Evolutionary conservation across 495 filamentous ascomycete genomes (phyloP).

Genomic region (Talaromyces thailandensis): DNA sequence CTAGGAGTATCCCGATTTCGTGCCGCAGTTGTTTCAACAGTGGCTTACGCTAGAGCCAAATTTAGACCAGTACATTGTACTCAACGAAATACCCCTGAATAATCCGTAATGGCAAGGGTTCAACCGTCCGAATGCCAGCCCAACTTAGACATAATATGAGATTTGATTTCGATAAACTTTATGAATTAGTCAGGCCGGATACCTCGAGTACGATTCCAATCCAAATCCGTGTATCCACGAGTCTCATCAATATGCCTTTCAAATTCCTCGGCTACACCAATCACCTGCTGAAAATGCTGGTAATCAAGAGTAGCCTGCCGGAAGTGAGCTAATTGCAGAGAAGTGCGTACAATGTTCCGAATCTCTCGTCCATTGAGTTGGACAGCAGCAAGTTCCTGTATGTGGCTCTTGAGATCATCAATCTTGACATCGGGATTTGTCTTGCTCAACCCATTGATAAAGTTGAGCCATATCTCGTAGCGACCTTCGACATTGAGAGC

Average conservation of each 20-base stretch:
- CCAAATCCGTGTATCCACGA: neutral
- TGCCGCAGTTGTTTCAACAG: neutral
- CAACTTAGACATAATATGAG: too few relatives aligned
- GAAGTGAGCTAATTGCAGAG: conserved; percentile 14
- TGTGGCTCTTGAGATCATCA: conserved; percentile 12
- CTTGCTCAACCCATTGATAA: conserved; percentile 16
- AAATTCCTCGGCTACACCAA: conserved; percentile 8
- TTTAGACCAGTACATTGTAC: neutral
- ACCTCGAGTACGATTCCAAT: neutral
- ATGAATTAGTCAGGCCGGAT: neutral
- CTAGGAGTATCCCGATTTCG: too few relatives aligned
- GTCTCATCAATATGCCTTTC: neutral
- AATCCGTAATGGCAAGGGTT: neutral
- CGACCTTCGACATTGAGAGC: conserved; percentile 11
- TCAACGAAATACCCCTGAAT: neutral
- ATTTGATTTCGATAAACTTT: too few relatives aligned
- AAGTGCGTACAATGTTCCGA: conserved; percentile 17
- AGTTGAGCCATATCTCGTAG: conserved; percentile 28
- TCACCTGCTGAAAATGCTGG: conserved; percentile 13
- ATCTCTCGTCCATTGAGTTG: conserved; percentile 31
- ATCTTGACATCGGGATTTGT: conserved; percentile 14
- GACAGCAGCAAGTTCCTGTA: conserved; percentile 13
- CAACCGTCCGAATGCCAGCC: neutral
- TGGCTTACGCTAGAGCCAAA: neutral
- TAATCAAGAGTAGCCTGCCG: conserved; percentile 10